Base-by-base conservation (phyloP, 805 yeast species). In the Yamadazyma akitaensis region DNA sequence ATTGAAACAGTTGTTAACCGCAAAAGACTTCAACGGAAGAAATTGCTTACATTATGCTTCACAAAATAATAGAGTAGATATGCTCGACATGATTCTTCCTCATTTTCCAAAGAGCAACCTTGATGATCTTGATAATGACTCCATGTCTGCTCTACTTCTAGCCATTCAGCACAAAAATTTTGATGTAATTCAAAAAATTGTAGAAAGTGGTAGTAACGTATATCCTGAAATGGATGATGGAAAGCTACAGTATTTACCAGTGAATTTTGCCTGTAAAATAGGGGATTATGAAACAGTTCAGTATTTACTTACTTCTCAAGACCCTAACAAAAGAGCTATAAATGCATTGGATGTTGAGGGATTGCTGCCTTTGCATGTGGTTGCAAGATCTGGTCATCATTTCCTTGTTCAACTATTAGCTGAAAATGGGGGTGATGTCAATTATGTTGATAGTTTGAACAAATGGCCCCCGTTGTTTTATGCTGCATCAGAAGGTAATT, bases 401-500 rank as follows among this genome's bases (percentile, higher is more conserved):
- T 70, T 80, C 47, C 71, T 92, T 28, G 81, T 94, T 11, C 79
- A 84, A 26, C 64, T 90, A 39, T 68, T 94, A 30, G 75, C 87
- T 1, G 67, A 77, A n/a, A 76, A 84, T 52, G 92, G 91, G 4
- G 85, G 72, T 3, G 81, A 85, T 56, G 80, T 92, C 5, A 87
- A 94, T 64, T 82, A 80, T 49, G 57, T 83, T 8, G 98, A 94
- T 65, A 85, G 88, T 44, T 81, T 89, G 47, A 90, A 91, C 60
- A 85, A 85, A 56, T 94, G 98, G 97, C 83, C 97, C 0, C 96
- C 98, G 0, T 76, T 94, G 2, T 88, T 90, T 58, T 92, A 94
- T 63, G 88, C 96, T 17, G 91, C 91, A 1, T 80, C 82, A 53
- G 92, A 88, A 55, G 97, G 97, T 1, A 88, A 85, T 61, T 76